These are phyloP conservation scores for Psophocarpus tetragonolobus DNA, from an alignment of 306 rosid species.

Conservation along the genomic window DNA sequence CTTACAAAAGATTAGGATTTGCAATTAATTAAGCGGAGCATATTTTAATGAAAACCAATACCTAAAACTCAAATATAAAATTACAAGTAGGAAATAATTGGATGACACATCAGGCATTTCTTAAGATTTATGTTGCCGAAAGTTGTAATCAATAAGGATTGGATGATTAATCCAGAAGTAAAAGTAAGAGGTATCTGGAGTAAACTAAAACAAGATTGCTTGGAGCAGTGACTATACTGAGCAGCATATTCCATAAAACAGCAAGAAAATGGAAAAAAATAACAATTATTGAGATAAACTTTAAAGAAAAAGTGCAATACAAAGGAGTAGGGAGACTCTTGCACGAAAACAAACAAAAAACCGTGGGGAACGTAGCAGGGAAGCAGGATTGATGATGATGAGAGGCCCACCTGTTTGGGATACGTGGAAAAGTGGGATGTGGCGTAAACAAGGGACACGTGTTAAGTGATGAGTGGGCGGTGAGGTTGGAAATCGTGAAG, in stretches of 20 bases:
- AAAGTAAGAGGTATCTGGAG: background rate
- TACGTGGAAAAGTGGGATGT: constrained; percentile 7
- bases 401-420: background rate
- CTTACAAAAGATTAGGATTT: too few species aligned
- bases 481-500: background rate
- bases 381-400: constrained; percentile 30
- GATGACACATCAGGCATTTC: background rate
- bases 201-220: background rate
- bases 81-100: background rate
- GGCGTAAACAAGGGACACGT: constrained; percentile 14
- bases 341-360: constrained; percentile 39
- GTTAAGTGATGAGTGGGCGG: background rate
- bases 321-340: background rate
- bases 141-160: background rate
- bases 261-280: background rate
- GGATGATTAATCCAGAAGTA: background rate
- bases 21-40: too few species aligned
- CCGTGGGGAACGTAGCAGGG: constrained; percentile 35
- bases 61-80: background rate
- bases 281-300: background rate
- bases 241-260: background rate
- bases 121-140: background rate
- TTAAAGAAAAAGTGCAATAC: background rate
- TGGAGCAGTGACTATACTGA: background rate
- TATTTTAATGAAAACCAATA: background rate